Conservation (phyloP, 2,329 filamentous ascomycete genomes). For the Dothiorella sarmentorum region DNA sequence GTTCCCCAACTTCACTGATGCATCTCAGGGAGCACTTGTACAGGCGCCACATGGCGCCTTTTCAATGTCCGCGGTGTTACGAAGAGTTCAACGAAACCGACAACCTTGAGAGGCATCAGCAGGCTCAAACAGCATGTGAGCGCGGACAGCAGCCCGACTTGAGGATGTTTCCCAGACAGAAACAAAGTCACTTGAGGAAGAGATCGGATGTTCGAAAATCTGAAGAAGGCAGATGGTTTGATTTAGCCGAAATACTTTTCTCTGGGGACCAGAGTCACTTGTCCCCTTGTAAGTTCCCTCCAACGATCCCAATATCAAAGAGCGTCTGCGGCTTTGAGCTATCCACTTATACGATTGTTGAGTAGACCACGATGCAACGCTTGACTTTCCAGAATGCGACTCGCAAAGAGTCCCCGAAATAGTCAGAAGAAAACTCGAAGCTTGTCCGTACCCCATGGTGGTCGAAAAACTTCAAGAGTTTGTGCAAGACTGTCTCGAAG, state of each 20-base stretch:
- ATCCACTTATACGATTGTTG: too few relatives aligned
- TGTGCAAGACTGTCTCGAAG: too few relatives aligned
- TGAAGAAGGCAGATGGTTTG: background rate
- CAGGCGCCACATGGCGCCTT: background rate
- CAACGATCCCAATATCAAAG: background rate
- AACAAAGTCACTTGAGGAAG: background rate
- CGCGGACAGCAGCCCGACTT: background rate
- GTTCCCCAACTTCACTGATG: fast-evolving
- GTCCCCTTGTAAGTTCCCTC: background rate
- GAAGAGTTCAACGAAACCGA: background rate
- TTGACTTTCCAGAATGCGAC: too few relatives aligned
- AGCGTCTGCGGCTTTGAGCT: too few relatives aligned
- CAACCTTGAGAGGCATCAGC: background rate
- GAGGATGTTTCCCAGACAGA: background rate
- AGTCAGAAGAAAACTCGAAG: too few relatives aligned
- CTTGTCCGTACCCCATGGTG: too few relatives aligned
- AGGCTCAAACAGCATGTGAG: background rate
- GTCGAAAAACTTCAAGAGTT: too few relatives aligned
- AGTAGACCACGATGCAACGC: too few relatives aligned
- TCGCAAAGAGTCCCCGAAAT: too few relatives aligned
- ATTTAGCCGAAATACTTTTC: background rate
- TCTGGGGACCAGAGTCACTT: background rate
- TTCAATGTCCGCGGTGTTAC: background rate
- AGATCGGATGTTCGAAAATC: background rate
- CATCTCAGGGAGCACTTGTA: background rate